Percentiles rank a stretch among this genome's conserved stretches.
Conservation (phyloP, 208 protist species). For the Crithidia bombi region DNA sequence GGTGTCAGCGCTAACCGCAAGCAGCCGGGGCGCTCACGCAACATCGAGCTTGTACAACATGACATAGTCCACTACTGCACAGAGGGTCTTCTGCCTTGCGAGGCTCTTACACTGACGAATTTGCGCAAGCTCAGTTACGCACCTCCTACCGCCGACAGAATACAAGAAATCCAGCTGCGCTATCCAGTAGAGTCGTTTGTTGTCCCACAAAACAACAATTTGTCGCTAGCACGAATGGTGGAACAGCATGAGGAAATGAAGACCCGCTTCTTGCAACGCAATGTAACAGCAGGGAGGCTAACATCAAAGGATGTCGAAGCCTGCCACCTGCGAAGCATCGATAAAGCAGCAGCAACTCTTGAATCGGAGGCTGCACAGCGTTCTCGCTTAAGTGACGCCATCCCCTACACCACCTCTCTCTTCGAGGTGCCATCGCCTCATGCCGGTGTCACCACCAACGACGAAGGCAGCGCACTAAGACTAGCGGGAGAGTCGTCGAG, state of each 20-base stretch:
- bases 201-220: slow-evolving; percentile 72
- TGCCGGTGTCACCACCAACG: not conserved
- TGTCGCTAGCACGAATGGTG: slow-evolving; percentile 74
- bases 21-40: slow-evolving; percentile 55
- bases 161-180: slow-evolving; percentile 58
- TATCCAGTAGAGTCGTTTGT: slow-evolving; percentile 88
- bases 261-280: slow-evolving; percentile 31
- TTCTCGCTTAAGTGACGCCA: slow-evolving; percentile 8
- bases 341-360: not conserved
- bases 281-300: slow-evolving; percentile 30
- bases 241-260: slow-evolving; percentile 65
- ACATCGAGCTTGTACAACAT: slow-evolving; percentile 73
- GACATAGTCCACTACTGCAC: slow-evolving; percentile 85
- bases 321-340: slow-evolving; percentile 36
- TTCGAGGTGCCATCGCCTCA: slow-evolving; percentile 7
- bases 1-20: slow-evolving; percentile 65
- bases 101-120: slow-evolving; percentile 59
- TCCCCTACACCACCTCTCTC: slow-evolving; percentile 11
- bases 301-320: slow-evolving; percentile 45
- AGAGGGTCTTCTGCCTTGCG: slow-evolving; percentile 43
- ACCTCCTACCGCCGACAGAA: slow-evolving; percentile 65
- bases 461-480: not conserved
- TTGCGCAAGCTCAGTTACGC: slow-evolving; percentile 84
- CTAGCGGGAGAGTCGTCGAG: not conserved
- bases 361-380: slow-evolving; percentile 11